Evolutionary conservation across 148 eudicot species (phyloP).

Genomic region (Tetragonia tetragonoides): DNA sequence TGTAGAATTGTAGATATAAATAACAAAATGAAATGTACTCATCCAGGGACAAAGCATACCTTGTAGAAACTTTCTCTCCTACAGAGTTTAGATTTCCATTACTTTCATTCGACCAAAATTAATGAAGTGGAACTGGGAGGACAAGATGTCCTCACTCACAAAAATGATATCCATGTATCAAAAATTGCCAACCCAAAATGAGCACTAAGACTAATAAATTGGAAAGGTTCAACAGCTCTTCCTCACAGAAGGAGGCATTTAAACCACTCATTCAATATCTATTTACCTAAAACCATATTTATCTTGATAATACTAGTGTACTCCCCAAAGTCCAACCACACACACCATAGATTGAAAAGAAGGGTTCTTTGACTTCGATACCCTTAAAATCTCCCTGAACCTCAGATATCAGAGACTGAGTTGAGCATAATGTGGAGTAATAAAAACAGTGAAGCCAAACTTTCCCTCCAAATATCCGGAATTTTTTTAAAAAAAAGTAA

Average conservation of each 20-base stretch:
- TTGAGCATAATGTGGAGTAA: too few relatives aligned
- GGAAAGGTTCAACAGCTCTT: background rate
- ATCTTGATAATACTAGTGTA: background rate
- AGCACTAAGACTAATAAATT: background rate
- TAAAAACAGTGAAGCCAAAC: too few relatives aligned
- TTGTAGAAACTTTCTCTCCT: background rate
- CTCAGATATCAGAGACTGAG: background rate
- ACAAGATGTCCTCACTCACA: background rate
- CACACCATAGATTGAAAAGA: background rate
- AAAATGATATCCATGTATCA: background rate
- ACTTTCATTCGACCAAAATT: background rate
- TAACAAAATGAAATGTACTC: background rate
- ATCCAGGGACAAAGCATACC: background rate
- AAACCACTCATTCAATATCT: background rate
- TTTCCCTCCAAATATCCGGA: too few relatives aligned
- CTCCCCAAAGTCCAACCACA: background rate
- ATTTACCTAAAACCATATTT: background rate
- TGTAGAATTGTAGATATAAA: background rate
- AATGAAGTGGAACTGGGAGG: background rate
- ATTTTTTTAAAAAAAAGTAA: too few relatives aligned
- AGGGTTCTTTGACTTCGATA: background rate
- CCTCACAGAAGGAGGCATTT: background rate
- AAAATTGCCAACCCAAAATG: background rate
- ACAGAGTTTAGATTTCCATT: background rate
- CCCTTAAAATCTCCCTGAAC: background rate